A percentile compares a stretch with the other conserved stretches of the same genome.
phyloP scores from a whole-genome alignment of 148 eudicot genomes.

The Vaccinium darrowii region DNA sequence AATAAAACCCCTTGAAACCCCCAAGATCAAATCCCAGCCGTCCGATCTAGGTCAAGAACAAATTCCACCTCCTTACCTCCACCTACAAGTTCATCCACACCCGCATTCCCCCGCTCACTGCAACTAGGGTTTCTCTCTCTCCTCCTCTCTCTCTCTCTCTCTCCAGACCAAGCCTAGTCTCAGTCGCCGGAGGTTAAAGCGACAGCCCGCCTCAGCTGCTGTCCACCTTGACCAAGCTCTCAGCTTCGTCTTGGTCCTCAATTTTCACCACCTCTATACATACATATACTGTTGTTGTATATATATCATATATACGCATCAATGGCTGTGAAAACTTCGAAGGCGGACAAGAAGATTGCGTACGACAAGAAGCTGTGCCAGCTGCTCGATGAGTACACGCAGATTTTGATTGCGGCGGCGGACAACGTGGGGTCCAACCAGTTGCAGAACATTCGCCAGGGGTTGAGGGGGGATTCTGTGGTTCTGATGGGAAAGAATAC shows the following conservation, averaged over 20 bases:
- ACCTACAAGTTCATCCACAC: background rate
- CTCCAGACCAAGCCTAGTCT: background rate
- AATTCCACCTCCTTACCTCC: background rate
- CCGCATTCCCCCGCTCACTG: background rate
- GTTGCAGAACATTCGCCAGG: conserved; percentile 38
- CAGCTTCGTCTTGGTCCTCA: conserved; percentile 6
- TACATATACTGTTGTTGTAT: background rate
- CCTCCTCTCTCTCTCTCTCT: background rate
- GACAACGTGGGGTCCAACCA: conserved; percentile 46
- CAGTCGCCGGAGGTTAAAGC: background rate
- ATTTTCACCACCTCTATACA: background rate
- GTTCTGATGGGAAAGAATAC: conserved; percentile 51
- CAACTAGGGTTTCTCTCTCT: background rate
- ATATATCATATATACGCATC: background rate
- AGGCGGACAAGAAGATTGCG: conserved; percentile 36
- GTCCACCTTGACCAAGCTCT: background rate
- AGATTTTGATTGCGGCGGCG: conserved; percentile 36
- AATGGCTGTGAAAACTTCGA: conserved; percentile 24
- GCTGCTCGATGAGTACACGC: conserved; percentile 40
- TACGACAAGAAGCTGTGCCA: conserved; percentile 40
- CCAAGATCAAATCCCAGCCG: background rate
- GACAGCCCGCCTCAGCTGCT: background rate
- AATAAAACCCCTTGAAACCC: too few relatives aligned
- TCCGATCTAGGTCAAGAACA: background rate
- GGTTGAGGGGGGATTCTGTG: conserved; percentile 43